phyloP scores from a whole-genome alignment of 768 basidiomycete genomes.

The Calvatia gigantea region DNA sequence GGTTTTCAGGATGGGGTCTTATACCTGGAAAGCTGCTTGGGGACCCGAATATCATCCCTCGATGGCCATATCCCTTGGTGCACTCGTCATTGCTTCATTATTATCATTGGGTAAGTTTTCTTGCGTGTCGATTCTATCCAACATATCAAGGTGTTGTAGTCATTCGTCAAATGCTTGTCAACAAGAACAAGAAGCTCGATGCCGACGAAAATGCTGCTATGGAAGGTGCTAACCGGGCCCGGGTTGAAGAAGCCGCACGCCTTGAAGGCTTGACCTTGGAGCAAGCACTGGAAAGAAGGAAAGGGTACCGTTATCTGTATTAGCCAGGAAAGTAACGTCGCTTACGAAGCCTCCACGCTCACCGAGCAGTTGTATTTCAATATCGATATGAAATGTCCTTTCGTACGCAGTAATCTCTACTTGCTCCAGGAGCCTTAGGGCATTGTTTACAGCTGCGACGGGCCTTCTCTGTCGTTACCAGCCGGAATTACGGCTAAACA shows the following conservation, averaged over 20 bases:
- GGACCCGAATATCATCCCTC: conserved; percentile 56
- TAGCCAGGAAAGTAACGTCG: conserved; percentile 20
- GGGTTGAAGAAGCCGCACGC: conserved; percentile 55
- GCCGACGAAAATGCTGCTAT: conserved; percentile 41
- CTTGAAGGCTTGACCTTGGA: conserved; percentile 59
- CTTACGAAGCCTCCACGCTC: not conserved
- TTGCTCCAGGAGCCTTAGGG: no score
- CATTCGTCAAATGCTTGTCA: conserved; percentile 44
- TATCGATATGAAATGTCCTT: no score
- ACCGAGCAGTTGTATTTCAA: not conserved
- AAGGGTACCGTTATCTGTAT: conserved; percentile 57
- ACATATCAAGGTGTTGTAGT: conserved; percentile 21
- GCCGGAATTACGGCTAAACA: no score
- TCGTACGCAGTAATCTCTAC: no score
- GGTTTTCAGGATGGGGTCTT: conserved; percentile 45
- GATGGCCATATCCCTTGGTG: conserved; percentile 43
- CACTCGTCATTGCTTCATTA: conserved; percentile 30
- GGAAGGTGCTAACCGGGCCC: conserved; percentile 40
- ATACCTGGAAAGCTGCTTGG: conserved; percentile 55
- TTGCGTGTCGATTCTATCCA: not conserved
- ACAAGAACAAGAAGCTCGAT: conserved; percentile 49
- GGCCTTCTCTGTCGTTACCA: no score
- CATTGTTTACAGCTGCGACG: no score
- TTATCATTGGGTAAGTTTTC: conserved; percentile 27
- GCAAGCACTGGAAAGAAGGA: conserved; percentile 52